A percentile compares a stretch with the other conserved stretches of the same genome.
phyloP scores from a whole-genome alignment of 164 flowering plant genomes.

The Magnolia kwangsiensis region DNA sequence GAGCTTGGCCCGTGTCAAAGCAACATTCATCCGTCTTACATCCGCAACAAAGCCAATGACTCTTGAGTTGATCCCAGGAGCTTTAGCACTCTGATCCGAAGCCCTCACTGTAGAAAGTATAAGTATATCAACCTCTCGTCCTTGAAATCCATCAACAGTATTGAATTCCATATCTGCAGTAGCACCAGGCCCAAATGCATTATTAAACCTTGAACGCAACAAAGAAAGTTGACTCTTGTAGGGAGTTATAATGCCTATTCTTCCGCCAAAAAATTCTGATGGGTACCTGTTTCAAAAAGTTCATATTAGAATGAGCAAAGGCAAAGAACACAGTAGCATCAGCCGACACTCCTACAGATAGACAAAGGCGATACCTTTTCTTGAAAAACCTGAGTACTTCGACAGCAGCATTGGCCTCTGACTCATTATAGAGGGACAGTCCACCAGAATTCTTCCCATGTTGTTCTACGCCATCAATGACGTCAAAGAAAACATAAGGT shows the following conservation, averaged over 20 bases:
- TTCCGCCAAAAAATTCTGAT: conserved; percentile 64
- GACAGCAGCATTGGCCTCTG: conserved; percentile 85
- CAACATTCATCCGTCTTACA: conserved; percentile 96
- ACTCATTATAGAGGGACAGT: conserved; percentile 69
- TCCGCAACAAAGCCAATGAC: conserved; percentile 95
- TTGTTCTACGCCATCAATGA: conserved; percentile 73
- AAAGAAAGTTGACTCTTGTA: conserved; percentile 81
- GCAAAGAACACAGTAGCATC: neutral
- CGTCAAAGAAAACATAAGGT: conserved; percentile 84
- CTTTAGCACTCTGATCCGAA: conserved; percentile 28
- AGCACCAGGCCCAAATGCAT: conserved; percentile 67
- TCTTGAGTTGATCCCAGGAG: conserved; percentile 34
- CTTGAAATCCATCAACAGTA: conserved; percentile 98
- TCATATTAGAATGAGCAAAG: neutral
- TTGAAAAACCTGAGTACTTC: conserved; percentile 63
- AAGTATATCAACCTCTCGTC: conserved; percentile 91
- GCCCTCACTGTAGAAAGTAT: conserved; percentile 93
- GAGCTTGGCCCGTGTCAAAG: conserved; percentile 82
- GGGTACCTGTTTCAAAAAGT: conserved; percentile 48
- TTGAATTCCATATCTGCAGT: conserved; percentile 78
- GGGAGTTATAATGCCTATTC: conserved; percentile 89
- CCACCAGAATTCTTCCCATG: conserved; percentile 59
- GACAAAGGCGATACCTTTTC: conserved; percentile 44
- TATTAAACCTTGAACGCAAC: conserved; percentile 69
- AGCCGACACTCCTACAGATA: neutral